Base-by-base conservation (phyloP, 1,284 basidiomycete genomes). In the Tremellales sp. region DNA sequence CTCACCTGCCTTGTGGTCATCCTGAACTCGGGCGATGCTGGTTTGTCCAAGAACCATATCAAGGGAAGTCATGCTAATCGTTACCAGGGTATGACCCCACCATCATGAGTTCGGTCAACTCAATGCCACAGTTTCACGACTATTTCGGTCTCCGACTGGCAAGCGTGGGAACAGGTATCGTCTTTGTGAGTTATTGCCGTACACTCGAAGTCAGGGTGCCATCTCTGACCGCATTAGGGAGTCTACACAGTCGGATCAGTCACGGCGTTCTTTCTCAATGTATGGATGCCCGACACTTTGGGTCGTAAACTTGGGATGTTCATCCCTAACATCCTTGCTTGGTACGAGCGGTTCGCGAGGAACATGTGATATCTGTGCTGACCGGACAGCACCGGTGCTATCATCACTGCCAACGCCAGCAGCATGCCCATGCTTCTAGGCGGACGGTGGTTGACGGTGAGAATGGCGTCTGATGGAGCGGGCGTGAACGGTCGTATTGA, bases 231-330 rank as follows among this genome's bases (percentile, higher is more conserved):
- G 1, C 19, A 5, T 5, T 17, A 53, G 51, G 80, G 62, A 21
- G 81, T 82, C 53, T 81, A 76, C 63, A 80, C 80, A 73, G 78
- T 80, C 60, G 58, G 77, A 51, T 54, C 51, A 45, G 56, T 59
- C n/a, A 43, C 51, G 44, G 78, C 77, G 35, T 77, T 77, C 43
- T 60, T 61, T 35, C 45, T 43, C 12, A 42, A 37, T 37, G 3
- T 77, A 75, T 58, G 33, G 33, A 59, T 81, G 11, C 79, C 79
- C 12, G 80, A 82, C 64, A 73, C 64, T 51, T 76, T 80, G 52
- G 81, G 81, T 1, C 77, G 81, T 45, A 74, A 80, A 21, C 76
- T 76, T 57, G 74, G 77, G 5, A 82, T 81, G 81, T 78, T 78
- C 54, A 68, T 76, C 42, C 80, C 76, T 8, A 81, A 81, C 54